Evolutionary conservation across 23 red algal species (phyloP), one percentile per base, ranked within the genome.

Genomic region (Gracilaria gracilis): DNA sequence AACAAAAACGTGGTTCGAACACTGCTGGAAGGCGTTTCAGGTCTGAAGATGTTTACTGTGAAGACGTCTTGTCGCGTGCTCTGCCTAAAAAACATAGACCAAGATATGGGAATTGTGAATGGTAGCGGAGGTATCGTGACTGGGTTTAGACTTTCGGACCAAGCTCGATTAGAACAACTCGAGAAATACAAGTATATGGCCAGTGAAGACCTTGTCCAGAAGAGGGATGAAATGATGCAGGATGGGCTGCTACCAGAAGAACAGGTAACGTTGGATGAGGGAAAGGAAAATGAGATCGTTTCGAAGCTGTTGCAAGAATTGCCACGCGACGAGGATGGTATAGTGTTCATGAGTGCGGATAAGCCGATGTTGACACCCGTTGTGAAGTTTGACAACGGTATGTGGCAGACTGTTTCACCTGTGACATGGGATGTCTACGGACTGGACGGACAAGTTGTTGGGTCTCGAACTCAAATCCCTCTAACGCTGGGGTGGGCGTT

Each of bases 401-500:
- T 17, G 13, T 25, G 21, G 61, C 34, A 42, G 51, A 9, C 79
- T 16, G 75, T 93, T 61, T 9, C 34, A 24, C 46, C 34, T 12
- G 35, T 14, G 25, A 74, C 47, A 24, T 85, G 83, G 72, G 44
- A 58, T 19, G 74, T 93, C 9, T 48, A 86, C 40, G 90, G 83
- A 28, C 49, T 80, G 50, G 19, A 86, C 33, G 90, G 90, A 13
- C 35, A 67, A 69, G 81, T 86, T 12, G 81, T 86, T 16, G 90
- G 59, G 27, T 28, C 31, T 4, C 49, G 80, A 27, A 42, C 39
- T 29, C 90, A 93, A 51, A 49, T 93, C 17, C 90, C 90, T 29
- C 70, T 93, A 12, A 86, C 77, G 16, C 81, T 93, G 19, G 90
- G 90, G 20, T 93, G 90, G 90, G 90, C 90, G 24, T 32, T 93